Base-by-base conservation (phyloP, 1,139 yeast genomes). In the Pneumocystis canis region DNA sequence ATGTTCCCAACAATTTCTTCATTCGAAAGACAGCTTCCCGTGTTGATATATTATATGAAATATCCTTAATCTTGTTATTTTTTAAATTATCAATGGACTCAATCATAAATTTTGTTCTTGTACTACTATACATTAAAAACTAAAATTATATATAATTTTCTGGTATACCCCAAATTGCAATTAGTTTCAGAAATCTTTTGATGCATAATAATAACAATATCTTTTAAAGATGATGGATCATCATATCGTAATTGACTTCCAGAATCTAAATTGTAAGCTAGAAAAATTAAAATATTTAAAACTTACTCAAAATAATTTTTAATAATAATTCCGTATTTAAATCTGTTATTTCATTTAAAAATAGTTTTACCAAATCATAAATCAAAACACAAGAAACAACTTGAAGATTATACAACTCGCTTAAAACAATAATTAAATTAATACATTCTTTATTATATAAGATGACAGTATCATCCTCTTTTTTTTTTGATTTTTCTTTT, bases 221-320 rank as follows among this genome's bases (percentile, higher is more conserved):
- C 94, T 70, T 85, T 89, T 63, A 94, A 77, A 0, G 97, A 85
- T 6, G 81, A 74, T 1, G 97, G 95, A 72, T 92, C 98, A 71
- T 94, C 98, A 1, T 87, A 76, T 69, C 98, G 82, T 74, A 94
- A 81, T 71, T 88, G 89, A 20, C 84, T 81, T 58, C 98, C 99
- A 5, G 90, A 82, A 56, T 82, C 63, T 65, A 41, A 25, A 18
- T 32, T 31, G 16, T 58, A 40, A 53, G 14, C 37, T 32, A 20
- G 28, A 28, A 41, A 28, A 40, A 33, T 18, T 18, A 25, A 25
- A 33, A 30, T 37, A 64, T 32, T 33, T n/a, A 58, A 4, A 53
- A 53, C 64, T 54, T 61, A 64, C 67, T 83, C 62, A 87, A 80
- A 30, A 92, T 78, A 31, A 92, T 77, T 67, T 85, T 80, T 62